These are phyloP conservation scores for Aspergillus texensis DNA, from an alignment of 2,329 filamentous ascomycete genomes.

Conservation along the genomic window DNA sequence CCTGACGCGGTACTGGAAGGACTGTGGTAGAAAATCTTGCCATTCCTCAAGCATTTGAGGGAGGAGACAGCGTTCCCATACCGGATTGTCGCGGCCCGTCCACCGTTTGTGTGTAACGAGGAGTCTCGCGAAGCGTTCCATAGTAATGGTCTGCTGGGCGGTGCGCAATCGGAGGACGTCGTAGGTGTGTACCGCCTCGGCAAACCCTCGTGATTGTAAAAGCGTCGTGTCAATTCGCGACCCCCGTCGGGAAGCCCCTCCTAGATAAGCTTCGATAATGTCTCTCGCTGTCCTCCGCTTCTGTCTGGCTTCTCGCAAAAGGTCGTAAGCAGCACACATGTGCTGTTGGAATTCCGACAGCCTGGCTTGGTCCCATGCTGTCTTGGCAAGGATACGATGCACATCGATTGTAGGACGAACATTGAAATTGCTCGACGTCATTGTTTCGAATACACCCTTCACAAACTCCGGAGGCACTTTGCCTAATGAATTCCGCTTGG, in stretches of 20 bases:
- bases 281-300: constrained; percentile 30
- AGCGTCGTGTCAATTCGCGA: constrained; percentile 12
- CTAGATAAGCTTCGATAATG: constrained; percentile 29
- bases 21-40: constrained; percentile 48
- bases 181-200: constrained; percentile 36
- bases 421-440: constrained; percentile 62
- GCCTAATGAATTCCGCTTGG: constrained; percentile 28
- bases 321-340: constrained; percentile 33
- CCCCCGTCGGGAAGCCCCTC: constrained; percentile 2
- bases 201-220: constrained; percentile 28
- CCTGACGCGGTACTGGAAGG: constrained; percentile 39
- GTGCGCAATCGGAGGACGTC: constrained; percentile 34
- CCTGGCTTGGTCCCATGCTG: constrained; percentile 21
- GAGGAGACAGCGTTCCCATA: constrained; percentile 40
- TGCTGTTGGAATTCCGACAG: constrained; percentile 29
- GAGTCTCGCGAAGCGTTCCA: constrained; percentile 27
- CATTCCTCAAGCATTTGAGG: constrained; percentile 54
- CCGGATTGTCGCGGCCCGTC: constrained; percentile 18
- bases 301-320: constrained; percentile 31
- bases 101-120: constrained; percentile 26
- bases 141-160: constrained; percentile 29
- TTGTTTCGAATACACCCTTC: constrained; percentile 58
- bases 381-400: constrained; percentile 44
- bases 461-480: constrained; percentile 50
- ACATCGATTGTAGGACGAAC: constrained; percentile 61